Evolutionary conservation across 78 protist species (phyloP), one percentile per base, ranked within the genome.

Genomic region (Bodo saltans): DNA sequence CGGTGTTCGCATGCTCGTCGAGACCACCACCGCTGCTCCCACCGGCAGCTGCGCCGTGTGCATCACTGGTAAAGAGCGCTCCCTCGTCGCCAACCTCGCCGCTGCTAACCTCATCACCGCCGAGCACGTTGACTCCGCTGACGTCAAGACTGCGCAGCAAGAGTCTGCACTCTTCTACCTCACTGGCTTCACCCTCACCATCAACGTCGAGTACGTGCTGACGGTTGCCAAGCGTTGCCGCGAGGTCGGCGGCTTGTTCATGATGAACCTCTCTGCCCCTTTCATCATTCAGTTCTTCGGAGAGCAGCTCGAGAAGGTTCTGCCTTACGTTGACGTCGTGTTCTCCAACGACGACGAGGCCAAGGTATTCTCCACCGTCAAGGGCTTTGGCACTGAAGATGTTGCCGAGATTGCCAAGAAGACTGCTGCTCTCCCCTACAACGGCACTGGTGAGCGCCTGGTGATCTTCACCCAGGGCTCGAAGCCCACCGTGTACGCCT

Each of bases 11-110:
- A 90, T 34, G 83, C 30, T 12, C 82, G 78, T 1, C 85, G 81
- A 38, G 27, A 42, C n/a, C 32, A 78, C 29, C 12, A 83, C 29
- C 30, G 68, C 11, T 2, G 47, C 47, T 0, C 92, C 96, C 67
- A 96, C 99, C 30, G 99, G 99, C 74, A 93, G 95, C 25, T 97
- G 98, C 85, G 98, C 97, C 17, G 96, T 91, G 33, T 76, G 89
- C 38, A 73, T 95, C 73, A 74, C 60, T 34, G 90, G 83, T 42
- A 74, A 78, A 40, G 88, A 94, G 70, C 93, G 99, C 34, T 76
- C 95, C 33, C 72, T 95, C 40, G 89, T 93, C 1, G 93, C 98
- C 42, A 74, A 92, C 83, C 86, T 97, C 71, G 94, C 92, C 52
- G 99, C 99, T 23, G 97, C 99, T 60, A 90, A 94, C 86, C 53